A percentile compares a stretch with the other conserved stretches of the same genome.
Evolutionary conservation across 129 eudicot genomes (phyloP).

Genomic region (Tagetes patula): DNA sequence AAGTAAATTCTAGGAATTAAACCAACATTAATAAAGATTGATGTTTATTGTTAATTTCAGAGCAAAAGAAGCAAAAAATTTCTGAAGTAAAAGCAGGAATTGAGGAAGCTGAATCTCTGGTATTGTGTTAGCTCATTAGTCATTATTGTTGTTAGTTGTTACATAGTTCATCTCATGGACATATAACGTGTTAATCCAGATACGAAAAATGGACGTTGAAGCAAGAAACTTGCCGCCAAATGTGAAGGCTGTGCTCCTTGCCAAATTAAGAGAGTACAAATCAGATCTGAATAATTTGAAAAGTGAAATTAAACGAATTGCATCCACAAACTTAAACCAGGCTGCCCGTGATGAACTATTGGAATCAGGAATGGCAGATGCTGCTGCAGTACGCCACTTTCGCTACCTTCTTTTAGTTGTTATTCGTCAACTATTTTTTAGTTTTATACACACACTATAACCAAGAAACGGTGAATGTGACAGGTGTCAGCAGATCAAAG

Average conservation of each 20-base stretch:
- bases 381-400: constrained; percentile 42
- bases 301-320: constrained; percentile 57
- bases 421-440: background rate
- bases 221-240: constrained; percentile 78
- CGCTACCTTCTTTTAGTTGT: background rate
- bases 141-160: background rate
- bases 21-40: constrained; percentile 1
- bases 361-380: constrained; percentile 70
- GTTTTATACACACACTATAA: background rate
- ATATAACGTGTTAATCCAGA: constrained; percentile 33
- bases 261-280: constrained; percentile 70
- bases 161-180: background rate
- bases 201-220: constrained; percentile 73
- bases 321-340: constrained; percentile 61
- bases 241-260: constrained; percentile 67
- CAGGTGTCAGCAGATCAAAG: constrained; percentile 67
- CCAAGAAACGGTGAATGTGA: constrained; percentile 12
- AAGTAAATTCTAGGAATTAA: background rate
- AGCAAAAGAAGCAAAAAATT: constrained; percentile 64
- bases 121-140: constrained; percentile 22
- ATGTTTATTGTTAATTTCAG: constrained; percentile 41
- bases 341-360: constrained; percentile 66
- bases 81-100: constrained; percentile 57
- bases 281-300: constrained; percentile 69
- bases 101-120: constrained; percentile 69